Conservation (phyloP, 371 early-diverging fungal genomes). For the Entomophthora muscae region DNA sequence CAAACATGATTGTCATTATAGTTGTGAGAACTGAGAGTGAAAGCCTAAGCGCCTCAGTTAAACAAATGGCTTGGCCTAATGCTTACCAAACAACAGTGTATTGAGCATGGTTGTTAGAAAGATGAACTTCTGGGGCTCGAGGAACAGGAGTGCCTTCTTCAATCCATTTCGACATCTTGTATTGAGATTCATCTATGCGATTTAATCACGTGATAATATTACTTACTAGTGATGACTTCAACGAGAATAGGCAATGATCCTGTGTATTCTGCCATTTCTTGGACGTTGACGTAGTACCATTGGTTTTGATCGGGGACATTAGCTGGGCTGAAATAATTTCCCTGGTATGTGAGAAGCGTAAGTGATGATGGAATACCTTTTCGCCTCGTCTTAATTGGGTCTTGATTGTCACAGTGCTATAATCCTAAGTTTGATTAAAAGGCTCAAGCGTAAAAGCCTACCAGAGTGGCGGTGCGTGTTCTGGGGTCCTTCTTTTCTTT, state of each 20-base stretch:
- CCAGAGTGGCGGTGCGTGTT: slow-evolving; percentile 34
- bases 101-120: slow-evolving; percentile 69
- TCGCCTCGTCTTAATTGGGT: slow-evolving; percentile 43
- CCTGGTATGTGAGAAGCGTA: slow-evolving; percentile 11
- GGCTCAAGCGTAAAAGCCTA: slow-evolving; percentile 7
- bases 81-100: slow-evolving; percentile 80
- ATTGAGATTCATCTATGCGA: slow-evolving; percentile 17
- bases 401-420: slow-evolving; percentile 32
- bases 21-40: not conserved
- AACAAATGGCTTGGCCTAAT: no score
- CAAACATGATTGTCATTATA: not conserved
- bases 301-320: slow-evolving; percentile 40
- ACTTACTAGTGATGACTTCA: slow-evolving; percentile 41
- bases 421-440: slow-evolving; percentile 10
- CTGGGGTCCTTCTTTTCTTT: slow-evolving; percentile 38
- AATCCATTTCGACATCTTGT: slow-evolving; percentile 24
- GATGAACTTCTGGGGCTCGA: slow-evolving; percentile 42
- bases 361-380: slow-evolving; percentile 19
- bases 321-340: slow-evolving; percentile 44
- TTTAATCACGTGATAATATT: not conserved
- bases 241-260: slow-evolving; percentile 49
- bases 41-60: not conserved
- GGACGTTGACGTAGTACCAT: slow-evolving; percentile 73
- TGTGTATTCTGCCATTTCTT: slow-evolving; percentile 45
- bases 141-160: slow-evolving; percentile 52